Conservation (phyloP, 2,329 filamentous ascomycete genomes). For the Colletotrichum sp. region DNA sequence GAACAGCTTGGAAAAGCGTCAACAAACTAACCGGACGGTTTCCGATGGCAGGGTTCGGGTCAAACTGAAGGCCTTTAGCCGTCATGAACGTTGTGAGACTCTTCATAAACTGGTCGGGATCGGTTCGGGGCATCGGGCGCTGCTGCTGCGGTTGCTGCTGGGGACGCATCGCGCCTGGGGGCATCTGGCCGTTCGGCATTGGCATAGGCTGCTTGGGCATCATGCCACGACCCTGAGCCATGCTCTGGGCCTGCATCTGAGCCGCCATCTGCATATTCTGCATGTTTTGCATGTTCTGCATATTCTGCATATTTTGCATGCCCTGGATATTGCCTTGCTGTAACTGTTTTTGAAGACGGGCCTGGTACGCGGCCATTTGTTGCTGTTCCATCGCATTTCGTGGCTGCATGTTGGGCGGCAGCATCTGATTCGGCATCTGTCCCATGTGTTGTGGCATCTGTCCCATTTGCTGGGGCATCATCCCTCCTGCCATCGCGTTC, state of each 20-base stretch:
- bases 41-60: slow-evolving; percentile 74
- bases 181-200: slow-evolving; percentile 62
- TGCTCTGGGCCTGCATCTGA: slow-evolving; percentile 54
- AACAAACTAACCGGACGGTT: slow-evolving; percentile 78
- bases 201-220: slow-evolving; percentile 58
- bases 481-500: slow-evolving; percentile 57
- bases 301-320: slow-evolving; percentile 42
- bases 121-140: slow-evolving; percentile 45
- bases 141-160: slow-evolving; percentile 45
- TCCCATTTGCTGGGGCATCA: slow-evolving; percentile 54
- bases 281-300: slow-evolving; percentile 44
- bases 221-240: slow-evolving; percentile 50
- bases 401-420: slow-evolving; percentile 40
- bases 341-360: slow-evolving; percentile 81
- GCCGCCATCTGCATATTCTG: slow-evolving; percentile 49
- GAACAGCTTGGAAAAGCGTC: slow-evolving; percentile 77
- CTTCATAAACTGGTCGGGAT: slow-evolving; percentile 75
- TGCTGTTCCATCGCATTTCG: slow-evolving; percentile 72
- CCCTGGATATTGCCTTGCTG: slow-evolving; percentile 61
- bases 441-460: slow-evolving; percentile 47
- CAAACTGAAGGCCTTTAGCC: slow-evolving; percentile 73
- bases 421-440: slow-evolving; percentile 37
- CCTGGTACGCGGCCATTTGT: slow-evolving; percentile 78
- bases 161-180: slow-evolving; percentile 52
- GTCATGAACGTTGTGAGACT: slow-evolving; percentile 80